Evolutionary conservation across 768 basidiomycete genomes (phyloP).

Genomic region (Trametes villosa): DNA sequence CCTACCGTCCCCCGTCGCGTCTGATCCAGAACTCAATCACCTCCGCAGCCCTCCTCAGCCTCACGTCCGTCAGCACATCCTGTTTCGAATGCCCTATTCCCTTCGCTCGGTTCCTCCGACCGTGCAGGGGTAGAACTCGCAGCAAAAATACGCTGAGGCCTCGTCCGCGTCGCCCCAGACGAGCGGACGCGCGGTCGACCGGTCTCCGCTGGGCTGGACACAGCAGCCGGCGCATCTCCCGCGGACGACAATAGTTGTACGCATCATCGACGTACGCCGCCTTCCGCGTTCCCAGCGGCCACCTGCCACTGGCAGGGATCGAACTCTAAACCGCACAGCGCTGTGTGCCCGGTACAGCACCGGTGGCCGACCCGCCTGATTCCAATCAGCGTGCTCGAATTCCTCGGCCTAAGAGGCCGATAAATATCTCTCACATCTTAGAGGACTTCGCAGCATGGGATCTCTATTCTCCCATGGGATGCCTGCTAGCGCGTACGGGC

Average conservation of each 20-base stretch:
- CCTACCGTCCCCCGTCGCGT: background rate
- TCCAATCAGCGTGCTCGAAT: slow-evolving; percentile 13
- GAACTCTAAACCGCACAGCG: slow-evolving; percentile 11
- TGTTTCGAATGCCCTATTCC: slow-evolving; percentile 4
- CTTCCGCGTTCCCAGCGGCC: background rate
- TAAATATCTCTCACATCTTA: no score
- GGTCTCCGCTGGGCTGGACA: no score
- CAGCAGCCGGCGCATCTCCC: no score
- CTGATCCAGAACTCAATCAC: slow-evolving; percentile 17
- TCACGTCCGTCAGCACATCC: slow-evolving; percentile 9
- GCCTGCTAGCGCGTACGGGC: no score
- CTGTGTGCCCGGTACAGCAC: slow-evolving; percentile 3
- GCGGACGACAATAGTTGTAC: background rate
- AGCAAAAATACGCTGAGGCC: no score
- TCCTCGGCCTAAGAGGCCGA: no score
- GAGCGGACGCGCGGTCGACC: no score
- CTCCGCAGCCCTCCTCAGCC: slow-evolving; percentile 8
- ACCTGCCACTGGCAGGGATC: background rate
- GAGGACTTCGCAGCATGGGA: no score
- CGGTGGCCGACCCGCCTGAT: slow-evolving; percentile 10
- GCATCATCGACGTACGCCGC: background rate
- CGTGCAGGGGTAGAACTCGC: no score
- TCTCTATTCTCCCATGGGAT: no score
- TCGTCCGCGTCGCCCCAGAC: no score
- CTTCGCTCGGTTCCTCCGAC: background rate